Evolutionary conservation across 495 filamentous ascomycete genomes (phyloP).

Genomic region (Terfezia claveryi): DNA sequence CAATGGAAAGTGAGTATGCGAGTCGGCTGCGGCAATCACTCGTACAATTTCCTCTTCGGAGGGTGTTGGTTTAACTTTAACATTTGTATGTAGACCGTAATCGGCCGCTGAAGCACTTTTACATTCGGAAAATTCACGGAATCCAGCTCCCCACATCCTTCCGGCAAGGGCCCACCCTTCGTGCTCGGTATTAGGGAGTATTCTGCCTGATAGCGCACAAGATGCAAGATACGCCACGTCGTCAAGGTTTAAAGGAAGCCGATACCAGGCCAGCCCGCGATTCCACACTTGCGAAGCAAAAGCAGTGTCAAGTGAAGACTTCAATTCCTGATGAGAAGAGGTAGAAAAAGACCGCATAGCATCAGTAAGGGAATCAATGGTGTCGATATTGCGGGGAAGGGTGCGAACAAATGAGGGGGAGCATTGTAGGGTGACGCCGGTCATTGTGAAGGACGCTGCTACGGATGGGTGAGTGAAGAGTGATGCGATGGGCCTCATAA

Average conservation of each 20-base stretch:
- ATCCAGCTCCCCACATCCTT: slow-evolving; percentile 47
- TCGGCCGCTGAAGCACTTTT: background rate
- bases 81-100: background rate
- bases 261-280: slow-evolving; percentile 65
- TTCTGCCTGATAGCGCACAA: slow-evolving; percentile 51
- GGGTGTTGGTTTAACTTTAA: background rate
- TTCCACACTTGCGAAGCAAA: slow-evolving; percentile 49
- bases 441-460: background rate
- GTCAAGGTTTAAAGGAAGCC: slow-evolving; percentile 81
- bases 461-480: too few relatives aligned
- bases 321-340: slow-evolving; percentile 59
- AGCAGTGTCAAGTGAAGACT: slow-evolving; percentile 48
- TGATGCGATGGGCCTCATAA: background rate
- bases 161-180: slow-evolving; percentile 62
- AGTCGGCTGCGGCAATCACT: background rate
- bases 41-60: background rate
- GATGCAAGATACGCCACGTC: slow-evolving; percentile 64
- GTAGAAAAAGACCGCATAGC: slow-evolving; percentile 53
- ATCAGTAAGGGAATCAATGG: slow-evolving; percentile 26
- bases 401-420: background rate
- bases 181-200: slow-evolving; percentile 52
- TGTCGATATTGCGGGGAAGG: background rate
- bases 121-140: slow-evolving; percentile 9
- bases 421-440: background rate
- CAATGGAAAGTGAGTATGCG: background rate